These are phyloP conservation scores for Lolium perenne DNA, from an alignment of 176 grass and related monocot genomes.

Conservation along the genomic window DNA sequence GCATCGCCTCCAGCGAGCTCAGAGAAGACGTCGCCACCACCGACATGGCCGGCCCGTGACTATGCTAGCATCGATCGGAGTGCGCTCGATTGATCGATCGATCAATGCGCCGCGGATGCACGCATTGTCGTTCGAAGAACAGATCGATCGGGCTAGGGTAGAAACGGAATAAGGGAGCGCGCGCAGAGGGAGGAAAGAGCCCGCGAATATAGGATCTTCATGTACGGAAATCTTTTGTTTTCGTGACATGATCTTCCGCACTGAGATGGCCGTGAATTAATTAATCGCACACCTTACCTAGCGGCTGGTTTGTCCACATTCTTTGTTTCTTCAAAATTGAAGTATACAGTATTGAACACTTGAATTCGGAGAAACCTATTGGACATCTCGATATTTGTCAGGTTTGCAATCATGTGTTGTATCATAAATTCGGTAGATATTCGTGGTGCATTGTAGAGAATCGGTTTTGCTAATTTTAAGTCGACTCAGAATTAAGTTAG, in stretches of 20 bases:
- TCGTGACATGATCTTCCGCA: background rate
- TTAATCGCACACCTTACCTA: background rate
- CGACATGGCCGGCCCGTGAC: background rate
- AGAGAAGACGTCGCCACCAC: background rate
- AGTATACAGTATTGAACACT: too few species aligned
- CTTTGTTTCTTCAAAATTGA: too few species aligned
- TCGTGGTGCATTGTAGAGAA: too few species aligned
- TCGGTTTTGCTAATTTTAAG: too few species aligned
- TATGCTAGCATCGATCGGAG: background rate
- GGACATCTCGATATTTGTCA: too few species aligned
- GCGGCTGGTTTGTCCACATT: too few species aligned
- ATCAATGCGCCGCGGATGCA: background rate
- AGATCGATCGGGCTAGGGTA: background rate
- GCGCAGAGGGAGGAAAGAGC: background rate
- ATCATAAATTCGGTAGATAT: too few species aligned
- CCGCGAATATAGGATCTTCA: constrained; percentile 19
- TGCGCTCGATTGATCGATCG: background rate
- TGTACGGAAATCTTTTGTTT: background rate
- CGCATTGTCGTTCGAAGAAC: background rate
- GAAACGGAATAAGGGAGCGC: background rate
- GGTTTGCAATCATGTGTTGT: too few species aligned
- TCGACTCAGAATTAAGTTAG: too few species aligned
- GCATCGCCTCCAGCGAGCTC: constrained; percentile 47
- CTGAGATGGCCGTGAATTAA: background rate
- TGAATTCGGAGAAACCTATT: too few species aligned